These are phyloP conservation scores for Coleophoma crateriformis DNA, from an alignment of 2,329 filamentous ascomycete genomes.

Conservation along the genomic window DNA sequence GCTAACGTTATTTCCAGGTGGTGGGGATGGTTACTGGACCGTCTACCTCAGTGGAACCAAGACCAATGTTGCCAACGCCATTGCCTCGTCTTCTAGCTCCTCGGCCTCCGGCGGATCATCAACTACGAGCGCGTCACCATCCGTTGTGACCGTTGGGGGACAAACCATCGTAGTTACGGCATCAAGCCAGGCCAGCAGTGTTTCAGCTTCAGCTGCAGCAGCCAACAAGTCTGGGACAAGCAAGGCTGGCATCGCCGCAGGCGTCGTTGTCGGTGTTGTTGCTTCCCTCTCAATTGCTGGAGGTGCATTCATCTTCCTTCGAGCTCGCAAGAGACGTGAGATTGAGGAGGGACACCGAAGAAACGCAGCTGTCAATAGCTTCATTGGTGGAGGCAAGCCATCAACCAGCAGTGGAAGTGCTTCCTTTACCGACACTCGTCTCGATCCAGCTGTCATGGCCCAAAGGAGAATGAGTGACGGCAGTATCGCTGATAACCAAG, in stretches of 20 bases:
- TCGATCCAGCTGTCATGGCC: conserved; percentile 79
- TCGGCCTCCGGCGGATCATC: conserved; percentile 3
- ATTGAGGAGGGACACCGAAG: conserved; percentile 81
- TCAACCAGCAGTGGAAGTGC: conserved; percentile 57
- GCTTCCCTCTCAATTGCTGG: conserved; percentile 60
- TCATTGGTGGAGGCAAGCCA: conserved; percentile 61
- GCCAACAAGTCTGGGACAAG: conserved; percentile 11
- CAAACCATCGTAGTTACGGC: conserved; percentile 22
- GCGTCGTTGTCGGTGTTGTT: conserved; percentile 79
- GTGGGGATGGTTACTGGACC: conserved; percentile 16
- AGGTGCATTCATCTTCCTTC: conserved; percentile 68
- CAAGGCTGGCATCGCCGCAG: conserved; percentile 79
- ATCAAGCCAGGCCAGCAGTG: conserved; percentile 6
- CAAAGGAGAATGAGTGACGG: conserved; percentile 85
- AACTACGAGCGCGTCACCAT: conserved; percentile 14
- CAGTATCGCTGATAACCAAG: conserved; percentile 94
- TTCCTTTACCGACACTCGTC: conserved; percentile 74
- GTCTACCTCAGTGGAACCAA: conserved; percentile 21
- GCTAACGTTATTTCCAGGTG: conserved; percentile 19
- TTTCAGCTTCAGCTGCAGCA: conserved; percentile 3
- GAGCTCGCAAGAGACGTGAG: conserved; percentile 68
- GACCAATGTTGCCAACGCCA: conserved; percentile 9
- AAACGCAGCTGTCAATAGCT: conserved; percentile 73
- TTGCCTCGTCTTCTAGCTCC: conserved; percentile 5
- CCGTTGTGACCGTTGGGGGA: conserved; percentile 22